Evolutionary conservation across 2,329 filamentous ascomycete genomes (phyloP).

Genomic region (Coniochaeta sp.): DNA sequence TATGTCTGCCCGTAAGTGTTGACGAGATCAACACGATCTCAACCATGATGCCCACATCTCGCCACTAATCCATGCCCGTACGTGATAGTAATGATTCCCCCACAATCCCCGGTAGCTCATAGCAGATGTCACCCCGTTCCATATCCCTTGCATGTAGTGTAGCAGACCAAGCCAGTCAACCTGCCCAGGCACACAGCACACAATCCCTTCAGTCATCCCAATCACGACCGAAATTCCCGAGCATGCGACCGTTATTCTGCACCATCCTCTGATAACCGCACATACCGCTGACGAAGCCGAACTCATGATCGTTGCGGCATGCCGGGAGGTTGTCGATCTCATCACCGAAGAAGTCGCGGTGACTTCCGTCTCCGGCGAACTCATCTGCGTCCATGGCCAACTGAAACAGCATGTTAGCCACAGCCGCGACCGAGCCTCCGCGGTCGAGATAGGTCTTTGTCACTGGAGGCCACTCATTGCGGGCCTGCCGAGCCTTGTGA

Average conservation of each 20-base stretch:
- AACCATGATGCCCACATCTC: no score
- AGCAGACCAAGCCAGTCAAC: no score
- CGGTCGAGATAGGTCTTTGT: slow-evolving; percentile 21
- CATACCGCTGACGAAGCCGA: slow-evolving; percentile 20
- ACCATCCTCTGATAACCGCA: slow-evolving; percentile 2
- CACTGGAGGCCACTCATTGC: slow-evolving; percentile 19
- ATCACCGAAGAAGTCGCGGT: slow-evolving; percentile 6
- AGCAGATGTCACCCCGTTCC: no score
- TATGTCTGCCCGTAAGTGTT: no score
- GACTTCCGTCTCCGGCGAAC: neutral
- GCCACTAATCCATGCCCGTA: no score
- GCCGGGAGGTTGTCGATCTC: slow-evolving; percentile 16
- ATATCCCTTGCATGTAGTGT: no score
- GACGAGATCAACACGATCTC: no score
- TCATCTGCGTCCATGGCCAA: neutral
- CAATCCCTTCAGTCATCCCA: no score
- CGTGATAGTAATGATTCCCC: no score
- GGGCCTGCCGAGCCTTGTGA: neutral
- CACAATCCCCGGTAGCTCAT: no score
- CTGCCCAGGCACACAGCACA: no score
- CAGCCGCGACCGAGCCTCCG: slow-evolving; percentile 21
- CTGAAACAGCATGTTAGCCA: slow-evolving; percentile 16
- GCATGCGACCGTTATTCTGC: neutral
- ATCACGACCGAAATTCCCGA: neutral
- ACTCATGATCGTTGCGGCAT: slow-evolving; percentile 29